A percentile compares a stretch with the other conserved stretches of the same genome.
Evolutionary conservation across 345 rosid species (phyloP).

Genomic region (Bruguiera gymnorhiza): DNA sequence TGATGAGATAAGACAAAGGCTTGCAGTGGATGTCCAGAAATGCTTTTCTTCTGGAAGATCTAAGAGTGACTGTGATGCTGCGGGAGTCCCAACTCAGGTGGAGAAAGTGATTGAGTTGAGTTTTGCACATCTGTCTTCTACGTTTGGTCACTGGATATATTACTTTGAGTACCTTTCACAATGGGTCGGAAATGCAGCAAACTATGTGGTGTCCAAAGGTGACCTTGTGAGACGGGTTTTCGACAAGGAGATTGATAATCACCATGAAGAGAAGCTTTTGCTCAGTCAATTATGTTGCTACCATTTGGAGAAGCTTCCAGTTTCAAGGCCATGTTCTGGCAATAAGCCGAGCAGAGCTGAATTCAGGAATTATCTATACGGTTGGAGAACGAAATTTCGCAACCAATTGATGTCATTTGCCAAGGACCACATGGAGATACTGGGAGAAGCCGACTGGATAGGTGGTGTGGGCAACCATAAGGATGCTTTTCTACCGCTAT

Average conservation of each 20-base stretch:
- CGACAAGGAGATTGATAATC: conserved; percentile 94
- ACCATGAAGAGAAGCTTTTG: conserved; percentile 86
- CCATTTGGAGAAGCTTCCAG: conserved; percentile 60
- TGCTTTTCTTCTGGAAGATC: conserved; percentile 38
- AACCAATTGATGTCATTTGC: conserved; percentile 55
- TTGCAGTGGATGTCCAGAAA: conserved; percentile 63
- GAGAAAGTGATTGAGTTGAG: conserved; percentile 78
- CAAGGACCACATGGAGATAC: conserved; percentile 35
- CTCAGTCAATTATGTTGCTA: conserved; percentile 72
- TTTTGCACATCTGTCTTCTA: conserved; percentile 60
- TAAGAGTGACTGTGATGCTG: conserved; percentile 18
- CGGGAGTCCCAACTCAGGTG: conserved; percentile 66
- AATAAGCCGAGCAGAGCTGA: conserved; percentile 22
- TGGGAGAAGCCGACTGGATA: conserved; percentile 58
- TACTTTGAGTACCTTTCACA: conserved; percentile 56
- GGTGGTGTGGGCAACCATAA: conserved; percentile 86
- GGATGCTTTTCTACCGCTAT: conserved; percentile 78
- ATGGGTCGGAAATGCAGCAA: conserved; percentile 56
- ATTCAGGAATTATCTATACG: conserved; percentile 31
- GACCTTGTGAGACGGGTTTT: conserved; percentile 85
- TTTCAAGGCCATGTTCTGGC: conserved; percentile 22
- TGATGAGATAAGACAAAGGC: conserved; percentile 63
- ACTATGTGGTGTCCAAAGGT: conserved; percentile 38
- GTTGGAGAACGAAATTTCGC: conserved; percentile 60
- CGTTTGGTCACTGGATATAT: conserved; percentile 74